Percentiles rank a stretch among this genome's conserved stretches.
Evolutionary conservation across 352 stramenopile genomes (phyloP).

Genomic region (Phytophthora lateralis): DNA sequence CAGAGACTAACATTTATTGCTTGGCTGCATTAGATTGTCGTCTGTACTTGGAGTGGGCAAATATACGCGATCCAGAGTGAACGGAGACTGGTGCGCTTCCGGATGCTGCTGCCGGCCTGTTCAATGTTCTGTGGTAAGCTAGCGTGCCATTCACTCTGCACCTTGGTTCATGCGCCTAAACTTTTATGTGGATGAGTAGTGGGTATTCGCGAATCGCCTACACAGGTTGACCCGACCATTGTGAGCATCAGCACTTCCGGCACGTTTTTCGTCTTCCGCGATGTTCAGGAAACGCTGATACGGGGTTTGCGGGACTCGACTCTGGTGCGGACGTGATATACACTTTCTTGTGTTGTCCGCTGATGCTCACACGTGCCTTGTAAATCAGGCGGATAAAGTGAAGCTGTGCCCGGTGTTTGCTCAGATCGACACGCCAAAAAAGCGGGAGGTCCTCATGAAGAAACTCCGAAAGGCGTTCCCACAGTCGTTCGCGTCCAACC

Average conservation of each 20-base stretch:
- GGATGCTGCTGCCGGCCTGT: constrained; percentile 60
- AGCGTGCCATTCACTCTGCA: background rate
- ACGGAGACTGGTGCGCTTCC: constrained; percentile 55
- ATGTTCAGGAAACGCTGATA: constrained; percentile 48
- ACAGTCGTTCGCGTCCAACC: background rate
- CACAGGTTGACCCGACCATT: constrained; percentile 46
- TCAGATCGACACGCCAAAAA: constrained; percentile 48
- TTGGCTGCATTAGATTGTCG: constrained; percentile 49
- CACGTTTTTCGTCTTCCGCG: constrained; percentile 64
- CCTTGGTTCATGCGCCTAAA: background rate
- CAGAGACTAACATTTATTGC: background rate
- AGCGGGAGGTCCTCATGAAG: constrained; percentile 46
- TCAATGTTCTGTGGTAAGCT: constrained; percentile 73
- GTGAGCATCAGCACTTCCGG: constrained; percentile 72
- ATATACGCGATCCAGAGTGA: constrained; percentile 59
- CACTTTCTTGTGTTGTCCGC: background rate
- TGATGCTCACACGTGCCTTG: background rate
- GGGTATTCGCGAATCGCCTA: constrained; percentile 38
- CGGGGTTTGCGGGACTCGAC: constrained; percentile 46
- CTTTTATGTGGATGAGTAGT: constrained; percentile 20
- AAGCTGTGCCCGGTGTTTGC: constrained; percentile 38
- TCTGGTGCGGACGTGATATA: constrained; percentile 38
- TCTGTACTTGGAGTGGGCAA: constrained; percentile 74
- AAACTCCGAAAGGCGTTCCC: constrained; percentile 36
- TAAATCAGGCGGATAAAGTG: constrained; percentile 43